A percentile compares a stretch with the other conserved stretches of the same genome.
Conservation (phyloP, 129 eudicot genomes). For the Kitagawia praeruptora region DNA sequence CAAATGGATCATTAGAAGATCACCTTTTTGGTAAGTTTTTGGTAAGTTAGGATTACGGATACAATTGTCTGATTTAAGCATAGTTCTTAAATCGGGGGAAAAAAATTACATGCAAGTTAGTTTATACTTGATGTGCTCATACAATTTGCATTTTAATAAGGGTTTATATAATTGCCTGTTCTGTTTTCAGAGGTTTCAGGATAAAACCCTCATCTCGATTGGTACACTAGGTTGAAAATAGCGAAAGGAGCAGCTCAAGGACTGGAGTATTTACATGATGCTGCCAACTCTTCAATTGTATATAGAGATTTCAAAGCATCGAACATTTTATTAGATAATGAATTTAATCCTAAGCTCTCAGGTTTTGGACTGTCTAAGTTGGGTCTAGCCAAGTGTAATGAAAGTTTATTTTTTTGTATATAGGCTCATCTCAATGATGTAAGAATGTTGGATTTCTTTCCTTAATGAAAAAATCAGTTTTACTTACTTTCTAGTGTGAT, state of each 20-base stretch:
- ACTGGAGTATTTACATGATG: conserved; percentile 1
- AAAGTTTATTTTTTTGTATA: no score
- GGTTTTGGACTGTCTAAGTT: background rate
- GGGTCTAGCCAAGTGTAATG: background rate
- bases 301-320: background rate
- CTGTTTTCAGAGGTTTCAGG: background rate
- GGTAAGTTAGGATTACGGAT: background rate
- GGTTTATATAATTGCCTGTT: background rate
- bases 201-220: background rate
- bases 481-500: no score
- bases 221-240: background rate
- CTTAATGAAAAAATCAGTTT: no score
- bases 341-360: background rate
- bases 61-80: background rate
- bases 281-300: background rate
- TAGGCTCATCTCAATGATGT: no score
- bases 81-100: no score
- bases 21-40: conserved; percentile 6
- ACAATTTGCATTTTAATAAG: background rate
- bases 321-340: background rate
- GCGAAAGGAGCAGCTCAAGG: background rate
- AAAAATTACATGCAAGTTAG: no score
- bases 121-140: no score
- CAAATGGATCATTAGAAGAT: background rate
- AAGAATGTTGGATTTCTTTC: no score